Percentiles rank a stretch among this genome's conserved stretches.
phyloP scores from a whole-genome alignment of 768 basidiomycete genomes.

The Podaxis carcinomalis region DNA sequence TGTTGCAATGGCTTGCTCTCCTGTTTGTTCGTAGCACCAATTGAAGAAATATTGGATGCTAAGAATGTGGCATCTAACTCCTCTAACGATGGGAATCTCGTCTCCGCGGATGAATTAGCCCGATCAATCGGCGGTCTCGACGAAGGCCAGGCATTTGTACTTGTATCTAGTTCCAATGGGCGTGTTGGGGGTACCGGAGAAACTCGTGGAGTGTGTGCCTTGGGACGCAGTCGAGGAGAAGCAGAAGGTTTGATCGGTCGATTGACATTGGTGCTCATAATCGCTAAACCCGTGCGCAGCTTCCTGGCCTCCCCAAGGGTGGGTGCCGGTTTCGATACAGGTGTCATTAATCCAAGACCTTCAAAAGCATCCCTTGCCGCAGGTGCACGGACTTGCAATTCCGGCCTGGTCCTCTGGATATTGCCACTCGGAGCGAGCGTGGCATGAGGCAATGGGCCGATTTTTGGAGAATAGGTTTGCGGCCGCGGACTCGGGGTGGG shows the following conservation, averaged over 20 bases:
- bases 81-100: conserved; percentile 85
- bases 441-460: conserved; percentile 14
- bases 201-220: conserved; percentile 4
- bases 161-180: conserved; percentile 22
- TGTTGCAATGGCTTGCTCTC: background rate
- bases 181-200: conserved; percentile 34
- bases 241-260: conserved; percentile 22
- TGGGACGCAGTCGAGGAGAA: conserved; percentile 7
- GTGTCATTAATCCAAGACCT: conserved; percentile 53
- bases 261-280: conserved; percentile 31
- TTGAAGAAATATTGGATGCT: conserved; percentile 14
- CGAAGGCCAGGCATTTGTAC: conserved; percentile 20
- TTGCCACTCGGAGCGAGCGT: conserved; percentile 7
- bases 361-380: conserved; percentile 73
- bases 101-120: conserved; percentile 53
- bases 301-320: conserved; percentile 77
- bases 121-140: conserved; percentile 22
- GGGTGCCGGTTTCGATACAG: conserved; percentile 45
- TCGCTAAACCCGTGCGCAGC: conserved; percentile 66
- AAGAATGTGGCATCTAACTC: conserved; percentile 57
- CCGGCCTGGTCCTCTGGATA: conserved; percentile 6
- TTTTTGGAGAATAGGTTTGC: conserved; percentile 16
- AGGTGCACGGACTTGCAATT: conserved; percentile 3
- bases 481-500: conserved; percentile 18
- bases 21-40: background rate